Evolutionary conservation across 2,329 filamentous ascomycete species (phyloP).

Genomic region (Exophiala sp.): DNA sequence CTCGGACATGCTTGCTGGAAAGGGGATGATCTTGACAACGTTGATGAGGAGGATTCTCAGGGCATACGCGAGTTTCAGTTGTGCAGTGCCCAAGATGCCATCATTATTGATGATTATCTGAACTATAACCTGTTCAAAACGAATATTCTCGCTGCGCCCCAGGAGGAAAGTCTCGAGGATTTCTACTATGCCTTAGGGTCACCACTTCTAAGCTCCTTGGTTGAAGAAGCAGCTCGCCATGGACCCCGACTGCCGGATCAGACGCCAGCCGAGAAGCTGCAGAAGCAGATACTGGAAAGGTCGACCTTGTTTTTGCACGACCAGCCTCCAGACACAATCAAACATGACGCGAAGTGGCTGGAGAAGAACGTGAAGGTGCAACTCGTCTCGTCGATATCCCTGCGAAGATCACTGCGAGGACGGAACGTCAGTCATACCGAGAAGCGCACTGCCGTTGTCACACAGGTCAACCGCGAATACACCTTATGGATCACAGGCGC

Average conservation of each 20-base stretch:
- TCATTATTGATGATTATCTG: conserved; percentile 81
- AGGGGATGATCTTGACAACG: conserved; percentile 39
- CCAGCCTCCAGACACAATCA: conserved; percentile 69
- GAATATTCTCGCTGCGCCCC: conserved; percentile 74
- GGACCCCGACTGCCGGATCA: conserved; percentile 63
- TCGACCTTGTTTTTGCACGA: conserved; percentile 86
- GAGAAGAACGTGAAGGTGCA: conserved; percentile 76
- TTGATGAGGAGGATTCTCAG: conserved; percentile 55
- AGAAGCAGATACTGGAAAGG: conserved; percentile 78
- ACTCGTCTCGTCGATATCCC: conserved; percentile 69
- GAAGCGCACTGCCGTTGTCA: conserved; percentile 68
- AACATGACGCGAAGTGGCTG: conserved; percentile 83
- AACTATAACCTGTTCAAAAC: conserved; percentile 85
- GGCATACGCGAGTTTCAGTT: conserved; percentile 74
- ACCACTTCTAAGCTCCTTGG: conserved; percentile 65
- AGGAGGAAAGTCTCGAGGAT: conserved; percentile 77
- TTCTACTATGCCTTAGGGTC: conserved; percentile 82
- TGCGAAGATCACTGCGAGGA: conserved; percentile 69
- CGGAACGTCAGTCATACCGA: conserved; percentile 64
- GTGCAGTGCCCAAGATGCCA: conserved; percentile 63
- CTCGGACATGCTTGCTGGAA: conserved; percentile 36
- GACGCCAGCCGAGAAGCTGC: conserved; percentile 60
- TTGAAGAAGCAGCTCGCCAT: conserved; percentile 70
- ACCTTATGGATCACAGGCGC: conserved; percentile 70
- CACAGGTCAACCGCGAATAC: conserved; percentile 51